Conservation (phyloP, 139 green algal species). For the Axilococcus clingmanii region DNA sequence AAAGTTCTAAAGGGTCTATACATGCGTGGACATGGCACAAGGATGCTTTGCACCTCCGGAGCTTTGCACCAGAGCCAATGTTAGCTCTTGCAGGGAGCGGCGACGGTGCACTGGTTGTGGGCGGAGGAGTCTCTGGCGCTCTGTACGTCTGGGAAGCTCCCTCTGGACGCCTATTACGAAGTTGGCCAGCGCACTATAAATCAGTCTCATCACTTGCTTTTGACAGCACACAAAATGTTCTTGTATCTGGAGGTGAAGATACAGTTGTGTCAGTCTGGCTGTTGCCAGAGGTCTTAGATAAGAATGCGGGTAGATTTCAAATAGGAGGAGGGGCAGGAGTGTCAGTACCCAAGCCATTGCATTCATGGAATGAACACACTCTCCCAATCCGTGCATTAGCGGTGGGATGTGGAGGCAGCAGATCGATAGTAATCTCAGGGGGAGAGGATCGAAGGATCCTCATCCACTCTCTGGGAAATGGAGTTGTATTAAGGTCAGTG, state of each 20-base stretch:
- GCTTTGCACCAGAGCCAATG: slow-evolving; percentile 53
- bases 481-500: slow-evolving; percentile 41
- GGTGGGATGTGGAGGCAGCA: slow-evolving; percentile 34
- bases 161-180: slow-evolving; percentile 61
- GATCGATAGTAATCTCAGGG: slow-evolving; percentile 44
- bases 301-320: slow-evolving; percentile 1
- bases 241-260: slow-evolving; percentile 77
- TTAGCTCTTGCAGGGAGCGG: slow-evolving; percentile 35
- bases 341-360: slow-evolving; percentile 33
- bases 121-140: slow-evolving; percentile 51
- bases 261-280: slow-evolving; percentile 66
- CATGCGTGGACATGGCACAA: slow-evolving; percentile 77
- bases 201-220: slow-evolving; percentile 60
- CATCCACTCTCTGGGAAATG: slow-evolving; percentile 43
- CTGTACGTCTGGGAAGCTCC: slow-evolving; percentile 69
- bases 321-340: slow-evolving; percentile 4
- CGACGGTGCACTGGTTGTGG: slow-evolving; percentile 45
- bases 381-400: slow-evolving; percentile 63
- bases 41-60: slow-evolving; percentile 62
- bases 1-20: slow-evolving; percentile 46
- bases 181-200: slow-evolving; percentile 86
- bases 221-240: slow-evolving; percentile 38
- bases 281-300: slow-evolving; percentile 61
- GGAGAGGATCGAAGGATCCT: slow-evolving; percentile 70
- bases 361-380: slow-evolving; percentile 78